Evolutionary conservation across 2,329 filamentous ascomycete genomes (phyloP), one percentile per base, ranked within the genome.

Genomic region (Fusarium sterilihyphosum): DNA sequence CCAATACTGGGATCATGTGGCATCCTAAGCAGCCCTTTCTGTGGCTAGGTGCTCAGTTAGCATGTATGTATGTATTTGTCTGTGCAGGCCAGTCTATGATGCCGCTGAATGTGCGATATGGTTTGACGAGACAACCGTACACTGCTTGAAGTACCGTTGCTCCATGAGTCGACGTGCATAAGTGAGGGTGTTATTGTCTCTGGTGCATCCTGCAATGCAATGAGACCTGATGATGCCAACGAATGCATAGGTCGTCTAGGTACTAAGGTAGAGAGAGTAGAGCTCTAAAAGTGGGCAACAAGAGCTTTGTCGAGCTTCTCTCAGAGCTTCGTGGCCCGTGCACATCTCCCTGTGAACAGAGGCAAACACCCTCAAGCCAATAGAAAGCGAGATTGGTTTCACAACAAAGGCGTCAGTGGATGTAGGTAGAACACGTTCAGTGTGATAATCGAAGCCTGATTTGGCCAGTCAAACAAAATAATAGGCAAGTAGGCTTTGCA

Each of bases 321-420:
- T 40, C 35, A 43, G 49, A 50, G 65, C 64, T 61, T n/a, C 9
- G 16, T 76, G 76, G 76, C 44, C 75, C 73, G 74, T 78, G 76
- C 76, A 62, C 72, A 74, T 78, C 68, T 56, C 74, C 75, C 74
- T 74, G 68, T 61, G 74, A 77, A 78, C 75, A 74, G 50, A 70
- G 31, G 24, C 57, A 52, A 38, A 29, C 33, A 52, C 26, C 13
- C 8, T 58, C 22, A 9, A 58, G 54, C 54, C 54, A 58, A 58
- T 47, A 35, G 26, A 58, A 46, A 58, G 9, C 54, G 44, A 11
- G 20, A 44, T 29, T n/a, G 35, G 20, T 26, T 54, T 40, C 52
- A 54, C 10, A 54, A 54, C 10, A 40, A 20, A 38, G 24, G 24
- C 35, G 22, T 54, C 35, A 29, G 29, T 29, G 24, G 24, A 29